Conservation (phyloP, 139 green algal genomes). For the Tetradesmus lagerheimii region DNA sequence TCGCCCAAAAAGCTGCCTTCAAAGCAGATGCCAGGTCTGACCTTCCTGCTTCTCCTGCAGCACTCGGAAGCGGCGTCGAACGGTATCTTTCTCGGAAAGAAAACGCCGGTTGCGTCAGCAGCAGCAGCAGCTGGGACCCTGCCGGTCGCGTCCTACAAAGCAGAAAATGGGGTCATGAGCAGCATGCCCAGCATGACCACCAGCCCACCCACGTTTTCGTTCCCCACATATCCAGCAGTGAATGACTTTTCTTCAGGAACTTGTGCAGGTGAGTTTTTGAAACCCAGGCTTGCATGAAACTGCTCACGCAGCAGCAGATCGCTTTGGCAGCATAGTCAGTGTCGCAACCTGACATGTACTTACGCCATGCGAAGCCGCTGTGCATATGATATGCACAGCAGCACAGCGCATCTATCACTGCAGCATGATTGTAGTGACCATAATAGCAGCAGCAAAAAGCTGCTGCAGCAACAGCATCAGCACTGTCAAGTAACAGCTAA, state of each 20-base stretch:
- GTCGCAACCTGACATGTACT: too few relatives aligned
- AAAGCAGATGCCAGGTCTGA: background rate
- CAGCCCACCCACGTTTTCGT: background rate
- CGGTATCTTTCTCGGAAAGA: background rate
- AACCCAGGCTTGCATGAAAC: too few relatives aligned
- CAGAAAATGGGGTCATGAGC: background rate
- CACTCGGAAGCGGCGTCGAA: background rate
- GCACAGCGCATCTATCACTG: too few relatives aligned
- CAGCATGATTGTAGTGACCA: too few relatives aligned
- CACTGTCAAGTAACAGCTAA: background rate
- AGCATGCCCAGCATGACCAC: background rate
- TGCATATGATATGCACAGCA: too few relatives aligned
- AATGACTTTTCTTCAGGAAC: conserved; percentile 10
- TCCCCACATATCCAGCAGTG: conserved; percentile 10
- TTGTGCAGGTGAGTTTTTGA: conserved; percentile 26
- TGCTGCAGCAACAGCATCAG: background rate
- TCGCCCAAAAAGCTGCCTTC: background rate
- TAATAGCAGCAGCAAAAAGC: too few relatives aligned
- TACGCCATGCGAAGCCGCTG: too few relatives aligned
- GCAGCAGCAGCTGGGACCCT: background rate
- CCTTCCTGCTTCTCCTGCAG: background rate
- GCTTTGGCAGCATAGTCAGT: too few relatives aligned
- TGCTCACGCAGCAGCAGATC: background rate
- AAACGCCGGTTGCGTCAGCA: background rate
- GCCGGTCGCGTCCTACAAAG: background rate